Evolutionary conservation across 2,329 filamentous ascomycete genomes (phyloP), one percentile per base, ranked within the genome.

Genomic region (Claviceps spartinae): DNA sequence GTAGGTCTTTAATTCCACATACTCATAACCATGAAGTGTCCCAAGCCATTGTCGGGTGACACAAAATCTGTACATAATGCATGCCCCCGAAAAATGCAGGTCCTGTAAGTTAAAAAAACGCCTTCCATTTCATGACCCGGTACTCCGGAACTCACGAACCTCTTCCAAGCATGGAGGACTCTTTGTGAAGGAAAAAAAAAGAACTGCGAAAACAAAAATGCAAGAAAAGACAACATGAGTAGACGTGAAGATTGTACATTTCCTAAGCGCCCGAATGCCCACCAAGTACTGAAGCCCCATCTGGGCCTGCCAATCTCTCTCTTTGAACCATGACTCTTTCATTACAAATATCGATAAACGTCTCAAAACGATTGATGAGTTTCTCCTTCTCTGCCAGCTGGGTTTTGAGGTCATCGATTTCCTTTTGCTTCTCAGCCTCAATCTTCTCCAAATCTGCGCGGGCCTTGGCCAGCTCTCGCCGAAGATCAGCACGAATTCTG

Each of bases 301-400:
- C 64, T 26, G 55, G 50, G 26, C 59, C 59, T 30, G 61, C 65
- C 14, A 83, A 67, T 55, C 75, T 71, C 60, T 80, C 75, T 49
- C 79, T 69, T 62, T 81, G 78, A 50, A 82, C 70, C 71, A 83
- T 83, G 55, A 83, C 80, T 48, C 81, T 70, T 62, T 82, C 73
- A 59, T 84, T 84, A 62, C 80, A 83, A 51, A 84, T 82, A 63
- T 84, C 81, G 59, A 84, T 83, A 51, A 84, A 84, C 75, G 81
- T 81, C 65, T 84, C 80, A 58, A 83, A 84, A 61, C 77, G 80
- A 55, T 74, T 65, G 52, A 84, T 83, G 54, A 77, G 73, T 59
- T 75, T 73, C 54, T 82, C 77, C 64, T 83, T 83, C 54, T 84
- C 78, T 42, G 74, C 75, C 16, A 90, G 63, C 59, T 80, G 73